phyloP scores from a whole-genome alignment of 441 rosid species.

The Breynia disticha region DNA sequence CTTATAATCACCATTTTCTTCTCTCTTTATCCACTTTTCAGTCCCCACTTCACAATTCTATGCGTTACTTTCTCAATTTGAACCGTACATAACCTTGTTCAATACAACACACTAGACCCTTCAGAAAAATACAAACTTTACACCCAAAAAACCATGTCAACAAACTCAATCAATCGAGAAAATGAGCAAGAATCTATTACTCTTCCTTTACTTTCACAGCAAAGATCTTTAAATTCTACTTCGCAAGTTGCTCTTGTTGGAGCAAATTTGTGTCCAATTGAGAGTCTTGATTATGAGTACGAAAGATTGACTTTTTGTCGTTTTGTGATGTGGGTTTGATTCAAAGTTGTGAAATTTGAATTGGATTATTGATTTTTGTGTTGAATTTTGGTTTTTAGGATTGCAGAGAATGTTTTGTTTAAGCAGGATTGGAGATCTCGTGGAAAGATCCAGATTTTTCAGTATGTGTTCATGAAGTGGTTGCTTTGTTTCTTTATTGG shows the following conservation, averaged over 20 bases:
- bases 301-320: not conserved
- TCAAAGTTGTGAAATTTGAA: not conserved
- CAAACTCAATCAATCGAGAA: slow-evolving; percentile 8
- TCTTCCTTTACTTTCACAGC: slow-evolving; percentile 32
- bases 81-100: too few relatives aligned
- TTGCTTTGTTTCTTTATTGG: slow-evolving; percentile 57
- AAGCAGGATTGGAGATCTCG: slow-evolving; percentile 82
- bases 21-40: too few relatives aligned
- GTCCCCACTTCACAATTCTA: too few relatives aligned
- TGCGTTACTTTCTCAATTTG: too few relatives aligned
- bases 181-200: slow-evolving; percentile 32
- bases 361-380: not conserved
- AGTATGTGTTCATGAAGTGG: slow-evolving; percentile 77
- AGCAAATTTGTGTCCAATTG: slow-evolving; percentile 57
- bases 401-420: slow-evolving; percentile 74
- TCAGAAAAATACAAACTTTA: too few relatives aligned
- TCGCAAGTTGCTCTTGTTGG: slow-evolving; percentile 89
- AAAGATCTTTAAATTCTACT: slow-evolving; percentile 42
- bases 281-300: slow-evolving; percentile 91
- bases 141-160: slow-evolving; percentile 15
- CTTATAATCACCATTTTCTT: too few relatives aligned
- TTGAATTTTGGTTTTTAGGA: slow-evolving; percentile 27
- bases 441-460: slow-evolving; percentile 44
- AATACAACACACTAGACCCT: too few relatives aligned
- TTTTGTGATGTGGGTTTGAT: not conserved